Evolutionary conservation across 352 stramenopile genomes (phyloP), one percentile per base, ranked within the genome.

Genomic region (Phytophthora capsici): DNA sequence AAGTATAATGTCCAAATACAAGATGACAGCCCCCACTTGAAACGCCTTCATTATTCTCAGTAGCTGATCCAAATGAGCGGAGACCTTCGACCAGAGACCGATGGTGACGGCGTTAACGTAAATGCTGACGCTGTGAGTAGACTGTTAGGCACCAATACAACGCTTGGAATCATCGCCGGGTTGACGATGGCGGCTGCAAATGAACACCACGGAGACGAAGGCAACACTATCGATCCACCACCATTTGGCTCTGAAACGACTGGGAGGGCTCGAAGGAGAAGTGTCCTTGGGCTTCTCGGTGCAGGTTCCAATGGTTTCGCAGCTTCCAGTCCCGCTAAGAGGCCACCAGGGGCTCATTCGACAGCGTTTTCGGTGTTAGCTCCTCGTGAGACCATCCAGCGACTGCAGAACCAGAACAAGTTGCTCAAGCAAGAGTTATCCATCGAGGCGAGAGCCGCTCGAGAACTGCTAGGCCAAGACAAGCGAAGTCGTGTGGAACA

Each of bases 361-460:
- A 57, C 65, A 2, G 63, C 72, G 34, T 86, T 87, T 62, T 89
- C 81, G n/a, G 79, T 90, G 20, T 79, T 86, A 45, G 82, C 86
- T 26, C 85, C 88, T 72, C 81, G 80, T 25, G 79, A 88, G 22
- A 82, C 83, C 57, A 90, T 93, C 66, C 75, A 83, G 51, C 76
- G 85, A 66, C 68, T 93, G 26, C 77, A 93, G 34, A 78, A 89
- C 52, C 82, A 79, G 38, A 91, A 93, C 57, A 84, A 93, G 46
- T 70, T 91, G 43, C 75, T 93, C 40, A 88, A 86, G 63, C 77
- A 90, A 53, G 81, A 91, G 61, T 66, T 93, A 8, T 73, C 82
- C 36, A 93, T 93, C 45, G 84, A 93, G 45, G 76, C 56, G 40
- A 76, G 84, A 50, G 82, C 88, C 14, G 79, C 80, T 17, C 74